A percentile compares a stretch with the other conserved stretches of the same genome.
Conservation (phyloP, 805 yeast species). For the Saccharomyces paradoxus region DNA sequence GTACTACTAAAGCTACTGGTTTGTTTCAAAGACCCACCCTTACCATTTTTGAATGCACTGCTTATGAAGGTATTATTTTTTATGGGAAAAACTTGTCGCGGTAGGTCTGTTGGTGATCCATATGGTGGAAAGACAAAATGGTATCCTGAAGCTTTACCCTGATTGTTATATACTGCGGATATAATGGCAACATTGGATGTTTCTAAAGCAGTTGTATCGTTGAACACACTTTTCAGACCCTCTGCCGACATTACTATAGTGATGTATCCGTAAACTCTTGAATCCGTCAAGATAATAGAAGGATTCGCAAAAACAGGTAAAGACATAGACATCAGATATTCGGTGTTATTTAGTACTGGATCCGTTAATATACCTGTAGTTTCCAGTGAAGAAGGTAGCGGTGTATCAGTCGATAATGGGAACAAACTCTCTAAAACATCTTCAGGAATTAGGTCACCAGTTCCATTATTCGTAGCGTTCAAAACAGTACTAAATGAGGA, state of each 20-base stretch:
- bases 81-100: conserved; percentile 22
- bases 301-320: conserved; percentile 66
- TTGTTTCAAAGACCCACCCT: conserved; percentile 36
- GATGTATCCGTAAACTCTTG: conserved; percentile 61
- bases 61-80: conserved; percentile 29
- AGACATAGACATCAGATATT: conserved; percentile 64
- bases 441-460: conserved; percentile 30
- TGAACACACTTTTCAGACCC: conserved; percentile 33
- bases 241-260: conserved; percentile 49
- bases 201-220: conserved; percentile 37
- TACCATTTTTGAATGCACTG: conserved; percentile 31
- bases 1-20: conserved; percentile 32
- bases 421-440: conserved; percentile 34
- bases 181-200: conserved; percentile 29
- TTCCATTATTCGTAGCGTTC: conserved; percentile 35
- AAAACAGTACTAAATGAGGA: conserved; percentile 43
- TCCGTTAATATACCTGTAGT: conserved; percentile 52
- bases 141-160: conserved; percentile 27
- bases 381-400: conserved; percentile 38
- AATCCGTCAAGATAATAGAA: conserved; percentile 54
- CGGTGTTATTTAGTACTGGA: conserved; percentile 44
- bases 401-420: conserved; percentile 42
- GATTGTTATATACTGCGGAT: conserved; percentile 22
- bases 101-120: conserved; percentile 11
- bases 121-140: conserved; percentile 38